These are phyloP conservation scores for Linnemannia hyalina DNA, from an alignment of 192 early-diverging fungal species.

Conservation along the genomic window DNA sequence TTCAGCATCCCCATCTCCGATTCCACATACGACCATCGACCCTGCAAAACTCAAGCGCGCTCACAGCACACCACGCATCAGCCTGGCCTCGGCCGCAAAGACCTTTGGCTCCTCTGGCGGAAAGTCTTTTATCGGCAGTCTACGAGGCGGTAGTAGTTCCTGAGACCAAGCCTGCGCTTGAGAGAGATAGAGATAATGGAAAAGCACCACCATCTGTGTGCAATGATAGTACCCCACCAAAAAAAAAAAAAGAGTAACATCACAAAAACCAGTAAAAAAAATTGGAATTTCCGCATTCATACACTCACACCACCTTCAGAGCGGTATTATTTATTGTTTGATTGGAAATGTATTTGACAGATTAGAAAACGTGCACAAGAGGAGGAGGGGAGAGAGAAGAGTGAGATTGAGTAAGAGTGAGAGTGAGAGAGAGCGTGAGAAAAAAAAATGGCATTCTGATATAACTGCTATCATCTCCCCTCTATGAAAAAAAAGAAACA, in stretches of 20 bases:
- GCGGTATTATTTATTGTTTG: background rate
- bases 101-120: conserved; percentile 42
- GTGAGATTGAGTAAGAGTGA: background rate
- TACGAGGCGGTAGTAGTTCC: conserved; percentile 30
- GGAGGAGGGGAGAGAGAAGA: background rate
- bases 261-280: too few species aligned
- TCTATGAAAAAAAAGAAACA: background rate
- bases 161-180: background rate
- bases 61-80: conserved; percentile 49
- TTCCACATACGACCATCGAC: conserved; percentile 43
- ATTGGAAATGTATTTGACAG: background rate
- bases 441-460: background rate
- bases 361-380: background rate
- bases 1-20: conserved; percentile 7
- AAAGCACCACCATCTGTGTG: too few species aligned
- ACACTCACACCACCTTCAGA: too few species aligned
- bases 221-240: too few species aligned
- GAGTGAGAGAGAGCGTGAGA: background rate
- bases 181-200: too few species aligned
- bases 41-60: conserved; percentile 50
- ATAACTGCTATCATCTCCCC: background rate
- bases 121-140: conserved; percentile 48
- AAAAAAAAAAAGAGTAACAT: too few species aligned
- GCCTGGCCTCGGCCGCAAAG: conserved; percentile 45
- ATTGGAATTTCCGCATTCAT: too few species aligned